These are phyloP conservation scores for Eurotiales sp. DNA, from an alignment of 2,329 filamentous ascomycete genomes.

Conservation along the genomic window DNA sequence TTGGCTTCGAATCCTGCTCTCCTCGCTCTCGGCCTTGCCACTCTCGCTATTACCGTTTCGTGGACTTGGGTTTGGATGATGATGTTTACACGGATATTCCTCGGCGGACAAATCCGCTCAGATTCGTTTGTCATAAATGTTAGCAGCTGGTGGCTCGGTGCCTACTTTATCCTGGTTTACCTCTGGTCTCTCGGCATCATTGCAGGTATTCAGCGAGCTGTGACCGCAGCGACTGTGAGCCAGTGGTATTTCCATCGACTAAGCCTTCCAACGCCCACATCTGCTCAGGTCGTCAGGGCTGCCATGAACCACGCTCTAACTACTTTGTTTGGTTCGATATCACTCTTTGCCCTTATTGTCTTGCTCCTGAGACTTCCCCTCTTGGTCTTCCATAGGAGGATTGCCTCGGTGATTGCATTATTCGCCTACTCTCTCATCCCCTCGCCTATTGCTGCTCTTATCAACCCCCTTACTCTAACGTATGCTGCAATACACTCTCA, in stretches of 20 bases:
- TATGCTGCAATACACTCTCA: conserved; percentile 93
- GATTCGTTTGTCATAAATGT: conserved; percentile 74
- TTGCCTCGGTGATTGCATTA: conserved; percentile 66
- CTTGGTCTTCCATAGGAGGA: conserved; percentile 72
- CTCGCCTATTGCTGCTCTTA: conserved; percentile 77
- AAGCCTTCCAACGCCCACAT: conserved; percentile 70
- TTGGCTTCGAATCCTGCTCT: conserved; percentile 79
- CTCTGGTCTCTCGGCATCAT: conserved; percentile 90
- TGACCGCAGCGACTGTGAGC: conserved; percentile 89
- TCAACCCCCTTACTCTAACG: conserved; percentile 86
- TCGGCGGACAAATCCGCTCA: conserved; percentile 74
- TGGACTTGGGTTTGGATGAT: conserved; percentile 97
- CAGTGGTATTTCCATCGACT: conserved; percentile 99
- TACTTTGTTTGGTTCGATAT: conserved; percentile 88
- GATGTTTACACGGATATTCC: conserved; percentile 94
- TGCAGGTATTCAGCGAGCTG: conserved; percentile 82
- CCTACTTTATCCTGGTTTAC: conserved; percentile 88
- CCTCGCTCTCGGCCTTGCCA: conserved; percentile 75
- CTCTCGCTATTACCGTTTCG: conserved; percentile 68
- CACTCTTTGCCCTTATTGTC: conserved; percentile 76
- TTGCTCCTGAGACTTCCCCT: conserved; percentile 80
- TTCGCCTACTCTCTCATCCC: conserved; percentile 78
- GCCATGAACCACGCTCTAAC: conserved; percentile 77
- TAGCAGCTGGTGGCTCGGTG: conserved; percentile 93
- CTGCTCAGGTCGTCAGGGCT: conserved; percentile 75